Evolutionary conservation across 495 filamentous ascomycete genomes (phyloP).

Genomic region (Trichoderma asperelloides): DNA sequence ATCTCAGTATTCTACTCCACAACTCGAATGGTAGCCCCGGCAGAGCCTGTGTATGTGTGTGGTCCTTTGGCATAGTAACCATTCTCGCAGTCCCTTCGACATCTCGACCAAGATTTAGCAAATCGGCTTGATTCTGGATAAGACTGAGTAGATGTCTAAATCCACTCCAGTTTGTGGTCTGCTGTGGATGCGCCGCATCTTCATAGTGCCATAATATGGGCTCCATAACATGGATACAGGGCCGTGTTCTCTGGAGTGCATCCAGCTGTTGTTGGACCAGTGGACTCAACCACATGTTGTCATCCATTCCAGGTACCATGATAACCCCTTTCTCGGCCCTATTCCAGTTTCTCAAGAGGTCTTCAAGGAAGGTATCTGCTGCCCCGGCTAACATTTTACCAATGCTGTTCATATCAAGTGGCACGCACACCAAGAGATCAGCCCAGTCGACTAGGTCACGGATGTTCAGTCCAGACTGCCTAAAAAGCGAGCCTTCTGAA

Average conservation of each 20-base stretch:
- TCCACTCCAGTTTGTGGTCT: slow-evolving; percentile 55
- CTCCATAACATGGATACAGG: slow-evolving; percentile 63
- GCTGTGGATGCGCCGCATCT: slow-evolving; percentile 35
- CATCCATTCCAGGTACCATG: slow-evolving; percentile 74
- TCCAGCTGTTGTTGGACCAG: slow-evolving; percentile 72
- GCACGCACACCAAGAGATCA: slow-evolving; percentile 72
- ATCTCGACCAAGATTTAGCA: slow-evolving; percentile 51
- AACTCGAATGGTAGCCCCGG: slow-evolving; percentile 64
- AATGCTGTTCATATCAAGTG: slow-evolving; percentile 72
- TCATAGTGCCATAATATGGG: slow-evolving; percentile 70
- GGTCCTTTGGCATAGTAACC: slow-evolving; percentile 15
- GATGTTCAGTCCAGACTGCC: slow-evolving; percentile 42
- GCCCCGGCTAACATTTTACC: slow-evolving; percentile 77
- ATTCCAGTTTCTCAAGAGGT: slow-evolving; percentile 73
- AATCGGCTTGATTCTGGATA: slow-evolving; percentile 57
- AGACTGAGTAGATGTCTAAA: slow-evolving; percentile 54
- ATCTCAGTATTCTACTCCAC: slow-evolving; percentile 80
- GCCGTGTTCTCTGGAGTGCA: slow-evolving; percentile 72
- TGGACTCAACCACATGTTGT: slow-evolving; percentile 68
- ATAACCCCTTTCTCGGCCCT: slow-evolving; percentile 67
- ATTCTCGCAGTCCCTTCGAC: slow-evolving; percentile 40
- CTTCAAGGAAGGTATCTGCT: slow-evolving; percentile 62
- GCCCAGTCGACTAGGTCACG: slow-evolving; percentile 76
- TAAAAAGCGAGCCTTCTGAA: slow-evolving; percentile 22
- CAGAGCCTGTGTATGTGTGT: slow-evolving; percentile 22